Evolutionary conservation across 441 rosid genomes (phyloP).

Genomic region (Erodium texanum): DNA sequence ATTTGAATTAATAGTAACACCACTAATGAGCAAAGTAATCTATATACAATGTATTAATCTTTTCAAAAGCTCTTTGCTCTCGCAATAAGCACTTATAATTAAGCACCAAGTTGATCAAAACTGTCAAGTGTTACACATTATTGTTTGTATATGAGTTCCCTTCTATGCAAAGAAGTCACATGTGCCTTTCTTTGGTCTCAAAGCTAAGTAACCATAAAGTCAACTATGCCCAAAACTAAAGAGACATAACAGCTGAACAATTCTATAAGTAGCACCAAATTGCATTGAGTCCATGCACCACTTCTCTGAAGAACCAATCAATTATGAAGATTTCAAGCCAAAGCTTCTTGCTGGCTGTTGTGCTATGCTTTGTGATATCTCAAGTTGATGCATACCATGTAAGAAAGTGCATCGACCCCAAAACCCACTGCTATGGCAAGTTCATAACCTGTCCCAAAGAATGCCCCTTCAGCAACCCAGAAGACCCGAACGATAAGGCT

Average conservation of each 20-base stretch:
- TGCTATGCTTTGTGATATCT: not conserved
- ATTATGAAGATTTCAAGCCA: not conserved
- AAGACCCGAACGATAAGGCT: slow-evolving; percentile 37
- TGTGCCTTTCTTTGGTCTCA: not conserved
- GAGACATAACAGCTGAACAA: not conserved
- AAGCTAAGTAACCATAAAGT: not conserved
- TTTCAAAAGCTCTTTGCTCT: not conserved
- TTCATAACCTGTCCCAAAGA: slow-evolving; percentile 37
- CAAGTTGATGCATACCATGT: not conserved
- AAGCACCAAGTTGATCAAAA: not conserved
- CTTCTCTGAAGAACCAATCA: no score
- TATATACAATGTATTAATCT: no score
- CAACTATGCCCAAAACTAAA: not conserved
- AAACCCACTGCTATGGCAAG: slow-evolving; percentile 33
- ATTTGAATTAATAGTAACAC: no score
- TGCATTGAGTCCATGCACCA: not conserved
- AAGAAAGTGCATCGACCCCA: slow-evolving; percentile 23
- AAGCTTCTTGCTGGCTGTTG: not conserved
- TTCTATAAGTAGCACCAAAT: not conserved
- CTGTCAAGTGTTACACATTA: no score
- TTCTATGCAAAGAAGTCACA: not conserved
- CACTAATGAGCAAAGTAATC: no score
- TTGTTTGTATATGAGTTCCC: not conserved
- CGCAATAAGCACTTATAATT: not conserved
- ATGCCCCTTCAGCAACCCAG: slow-evolving; percentile 34